Conservation (phyloP, 495 filamentous ascomycete genomes). For the Pyrenula massariospora region DNA sequence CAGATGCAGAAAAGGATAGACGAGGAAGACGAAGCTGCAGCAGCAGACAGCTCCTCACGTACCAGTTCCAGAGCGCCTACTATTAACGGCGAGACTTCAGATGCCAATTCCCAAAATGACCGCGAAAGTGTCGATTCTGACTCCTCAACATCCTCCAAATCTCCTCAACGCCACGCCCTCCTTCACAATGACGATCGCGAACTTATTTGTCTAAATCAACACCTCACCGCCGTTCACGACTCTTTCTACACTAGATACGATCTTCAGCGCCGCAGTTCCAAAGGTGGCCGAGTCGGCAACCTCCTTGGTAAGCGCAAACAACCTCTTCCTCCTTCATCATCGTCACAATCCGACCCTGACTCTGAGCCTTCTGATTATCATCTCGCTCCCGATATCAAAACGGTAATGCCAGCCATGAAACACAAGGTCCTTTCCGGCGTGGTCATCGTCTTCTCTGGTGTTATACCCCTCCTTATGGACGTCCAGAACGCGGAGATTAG, state of each 20-base stretch:
- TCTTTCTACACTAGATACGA: conserved; percentile 79
- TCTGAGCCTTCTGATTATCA: conserved; percentile 38
- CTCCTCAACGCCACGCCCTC: conserved; percentile 54
- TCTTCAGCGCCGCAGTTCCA: conserved; percentile 26
- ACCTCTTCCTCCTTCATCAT: conserved; percentile 10
- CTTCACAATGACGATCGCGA: conserved; percentile 78
- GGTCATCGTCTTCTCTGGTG: conserved; percentile 74
- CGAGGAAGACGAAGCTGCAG: conserved; percentile 55
- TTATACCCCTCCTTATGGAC: conserved; percentile 71
- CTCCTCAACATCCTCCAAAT: conserved; percentile 17
- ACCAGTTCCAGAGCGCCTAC: background rate
- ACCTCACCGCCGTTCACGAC: conserved; percentile 62
- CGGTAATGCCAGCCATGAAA: conserved; percentile 72
- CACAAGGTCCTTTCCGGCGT: conserved; percentile 52
- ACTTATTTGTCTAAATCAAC: conserved; percentile 58
- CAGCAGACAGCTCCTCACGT: conserved; percentile 31
- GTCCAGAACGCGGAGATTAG: conserved; percentile 71
- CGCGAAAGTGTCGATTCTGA: background rate
- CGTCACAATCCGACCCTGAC: conserved; percentile 28
- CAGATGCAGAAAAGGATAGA: conserved; percentile 84
- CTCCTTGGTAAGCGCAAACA: conserved; percentile 38
- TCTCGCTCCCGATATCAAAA: conserved; percentile 73
- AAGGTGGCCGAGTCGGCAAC: conserved; percentile 48
- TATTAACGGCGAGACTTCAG: conserved; percentile 8
- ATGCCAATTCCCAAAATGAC: background rate